These are phyloP conservation scores for Suillus luteus DNA, from an alignment of 768 basidiomycete genomes.

Conservation along the genomic window DNA sequence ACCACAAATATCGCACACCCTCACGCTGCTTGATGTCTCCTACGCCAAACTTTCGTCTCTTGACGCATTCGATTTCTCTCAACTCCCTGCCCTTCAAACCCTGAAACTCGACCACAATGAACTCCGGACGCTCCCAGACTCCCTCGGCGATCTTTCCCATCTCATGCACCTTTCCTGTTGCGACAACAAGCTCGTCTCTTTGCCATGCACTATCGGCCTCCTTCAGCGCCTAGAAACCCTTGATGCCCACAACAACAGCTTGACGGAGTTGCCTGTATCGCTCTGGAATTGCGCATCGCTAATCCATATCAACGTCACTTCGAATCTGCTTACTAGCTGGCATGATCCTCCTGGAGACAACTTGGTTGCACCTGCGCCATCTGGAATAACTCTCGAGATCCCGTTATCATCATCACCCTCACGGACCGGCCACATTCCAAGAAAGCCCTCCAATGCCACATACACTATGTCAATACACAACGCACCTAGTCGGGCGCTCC, in stretches of 20 bases:
- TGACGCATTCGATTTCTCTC: slow-evolving; percentile 70
- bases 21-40: slow-evolving; percentile 84
- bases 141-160: slow-evolving; percentile 69
- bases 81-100: slow-evolving; percentile 67
- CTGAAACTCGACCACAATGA: slow-evolving; percentile 87
- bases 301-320: slow-evolving; percentile 77
- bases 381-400: slow-evolving; percentile 28
- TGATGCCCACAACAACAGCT: slow-evolving; percentile 90
- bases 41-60: slow-evolving; percentile 85
- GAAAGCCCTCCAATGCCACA: slow-evolving; percentile 39
- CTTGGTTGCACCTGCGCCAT: slow-evolving; percentile 26
- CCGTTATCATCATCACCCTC: slow-evolving; percentile 19
- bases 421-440: slow-evolving; percentile 16
- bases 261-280: slow-evolving; percentile 69
- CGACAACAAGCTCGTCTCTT: slow-evolving; percentile 81
- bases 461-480: slow-evolving; percentile 25
- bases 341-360: slow-evolving; percentile 55
- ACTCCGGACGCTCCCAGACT: slow-evolving; percentile 82
- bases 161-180: slow-evolving; percentile 81
- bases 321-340: slow-evolving; percentile 79
- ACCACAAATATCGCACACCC: slow-evolving; percentile 47
- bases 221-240: slow-evolving; percentile 74
- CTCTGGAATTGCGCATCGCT: slow-evolving; percentile 87
- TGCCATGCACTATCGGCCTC: slow-evolving; percentile 76
- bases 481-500: slow-evolving; percentile 35